Evolutionary conservation across 1,139 yeast genomes (phyloP).

Genomic region (Suhomyces kunorum): DNA sequence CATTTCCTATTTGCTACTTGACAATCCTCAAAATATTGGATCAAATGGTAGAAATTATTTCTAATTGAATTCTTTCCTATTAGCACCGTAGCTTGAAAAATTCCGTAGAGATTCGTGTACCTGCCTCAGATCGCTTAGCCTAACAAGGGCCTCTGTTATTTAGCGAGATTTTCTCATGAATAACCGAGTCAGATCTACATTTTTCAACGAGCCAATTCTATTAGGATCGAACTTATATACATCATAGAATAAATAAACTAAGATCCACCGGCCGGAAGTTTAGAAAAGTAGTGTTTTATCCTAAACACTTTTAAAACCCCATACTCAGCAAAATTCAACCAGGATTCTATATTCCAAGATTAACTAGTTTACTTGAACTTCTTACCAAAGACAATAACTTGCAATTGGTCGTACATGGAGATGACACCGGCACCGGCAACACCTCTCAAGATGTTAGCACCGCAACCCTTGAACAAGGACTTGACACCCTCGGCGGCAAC

Average conservation of each 20-base stretch:
- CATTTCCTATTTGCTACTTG: no score
- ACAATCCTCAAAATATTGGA: no score
- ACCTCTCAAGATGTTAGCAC: conserved; percentile 60
- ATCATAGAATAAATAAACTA: conserved; percentile 14
- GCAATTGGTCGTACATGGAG: conserved; percentile 56
- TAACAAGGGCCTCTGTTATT: no score
- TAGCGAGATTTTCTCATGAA: no score
- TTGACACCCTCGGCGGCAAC: conserved; percentile 54
- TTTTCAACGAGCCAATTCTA: conserved; percentile 7
- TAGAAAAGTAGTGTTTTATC: conserved; percentile 8
- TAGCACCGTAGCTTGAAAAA: no score
- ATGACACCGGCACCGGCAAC: conserved; percentile 60
- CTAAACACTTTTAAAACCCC: conserved; percentile 10
- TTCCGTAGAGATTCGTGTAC: no score
- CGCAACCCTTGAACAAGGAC: conserved; percentile 57
- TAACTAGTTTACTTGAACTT: conserved; percentile 36
- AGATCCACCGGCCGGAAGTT: conserved; percentile 6
- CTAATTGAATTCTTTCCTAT: no score
- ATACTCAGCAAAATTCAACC: conserved; percentile 7
- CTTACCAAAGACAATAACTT: conserved; percentile 52
- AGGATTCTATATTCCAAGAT: conserved; percentile 15
- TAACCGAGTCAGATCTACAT: conserved; percentile 1
- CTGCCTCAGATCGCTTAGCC: no score
- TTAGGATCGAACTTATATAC: conserved; percentile 12
- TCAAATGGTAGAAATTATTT: no score